These are phyloP conservation scores for Omphalotus guepiniiformis DNA, from an alignment of 768 basidiomycete genomes.

Conservation along the genomic window DNA sequence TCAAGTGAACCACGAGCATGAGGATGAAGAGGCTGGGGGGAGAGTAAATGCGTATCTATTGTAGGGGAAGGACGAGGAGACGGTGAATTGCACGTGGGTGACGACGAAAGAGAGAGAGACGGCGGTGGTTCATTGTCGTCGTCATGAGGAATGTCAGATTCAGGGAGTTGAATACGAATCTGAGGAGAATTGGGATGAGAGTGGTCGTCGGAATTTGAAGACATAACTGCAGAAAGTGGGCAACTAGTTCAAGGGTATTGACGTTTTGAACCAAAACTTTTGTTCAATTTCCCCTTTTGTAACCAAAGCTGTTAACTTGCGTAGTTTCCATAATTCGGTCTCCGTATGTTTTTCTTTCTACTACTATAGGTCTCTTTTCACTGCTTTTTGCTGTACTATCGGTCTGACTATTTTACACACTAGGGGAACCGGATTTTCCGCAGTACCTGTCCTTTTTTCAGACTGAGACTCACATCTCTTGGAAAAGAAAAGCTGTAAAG, in stretches of 20 bases:
- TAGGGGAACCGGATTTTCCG: too few relatives aligned
- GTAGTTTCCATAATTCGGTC: too few relatives aligned
- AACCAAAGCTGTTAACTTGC: constrained; percentile 2
- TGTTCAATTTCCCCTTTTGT: neutral
- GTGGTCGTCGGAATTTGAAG: neutral
- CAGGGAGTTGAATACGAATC: constrained; percentile 6
- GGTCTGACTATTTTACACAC: too few relatives aligned
- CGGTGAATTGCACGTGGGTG: constrained; percentile 2
- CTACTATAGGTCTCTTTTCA: too few relatives aligned
- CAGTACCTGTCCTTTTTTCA: too few relatives aligned
- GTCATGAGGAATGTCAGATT: neutral
- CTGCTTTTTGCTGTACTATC: too few relatives aligned
- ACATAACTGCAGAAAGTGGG: neutral
- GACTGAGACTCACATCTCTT: too few relatives aligned
- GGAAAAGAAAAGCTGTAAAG: too few relatives aligned
- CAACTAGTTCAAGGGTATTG: too few relatives aligned
- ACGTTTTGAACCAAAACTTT: neutral
- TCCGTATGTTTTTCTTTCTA: too few relatives aligned
- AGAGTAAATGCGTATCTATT: constrained; percentile 16
- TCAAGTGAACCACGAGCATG: constrained; percentile 15
- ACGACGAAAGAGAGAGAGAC: constrained; percentile 12
- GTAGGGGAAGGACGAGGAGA: constrained; percentile 3
- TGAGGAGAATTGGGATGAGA: constrained; percentile 3
- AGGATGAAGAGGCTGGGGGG: too few relatives aligned
- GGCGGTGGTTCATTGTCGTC: neutral